phyloP scores from a whole-genome alignment of 371 early-diverging fungal species.

The Mucor plumbeus region DNA sequence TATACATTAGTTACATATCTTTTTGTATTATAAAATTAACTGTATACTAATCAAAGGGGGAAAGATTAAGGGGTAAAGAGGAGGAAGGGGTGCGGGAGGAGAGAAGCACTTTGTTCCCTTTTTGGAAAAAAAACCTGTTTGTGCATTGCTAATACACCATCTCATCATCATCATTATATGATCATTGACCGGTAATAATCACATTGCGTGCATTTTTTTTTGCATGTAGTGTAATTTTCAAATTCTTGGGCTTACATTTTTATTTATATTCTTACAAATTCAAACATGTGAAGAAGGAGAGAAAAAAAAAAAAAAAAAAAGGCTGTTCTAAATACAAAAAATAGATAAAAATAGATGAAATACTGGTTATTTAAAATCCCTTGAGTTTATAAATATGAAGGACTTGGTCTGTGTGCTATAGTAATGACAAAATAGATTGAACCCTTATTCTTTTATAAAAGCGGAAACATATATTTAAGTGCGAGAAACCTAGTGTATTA shows the following conservation, averaged over 20 bases:
- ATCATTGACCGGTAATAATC: not conserved
- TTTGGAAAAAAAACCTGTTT: not conserved
- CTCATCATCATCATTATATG: not conserved
- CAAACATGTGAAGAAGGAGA: not conserved
- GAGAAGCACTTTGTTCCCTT: not conserved
- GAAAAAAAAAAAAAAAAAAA: too few relatives aligned
- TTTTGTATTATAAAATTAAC: not conserved
- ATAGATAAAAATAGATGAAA: too few relatives aligned
- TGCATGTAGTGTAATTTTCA: not conserved
- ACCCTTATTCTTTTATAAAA: not conserved
- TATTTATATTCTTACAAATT: not conserved
- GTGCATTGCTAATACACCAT: constrained; percentile 1
- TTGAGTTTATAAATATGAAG: too few relatives aligned
- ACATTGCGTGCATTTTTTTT: not conserved
- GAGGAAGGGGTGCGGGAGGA: too few relatives aligned
- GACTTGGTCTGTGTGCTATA: too few relatives aligned
- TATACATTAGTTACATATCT: not conserved
- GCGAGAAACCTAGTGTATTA: too few relatives aligned
- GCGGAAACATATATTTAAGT: too few relatives aligned
- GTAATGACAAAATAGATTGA: too few relatives aligned
- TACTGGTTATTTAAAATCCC: too few relatives aligned
- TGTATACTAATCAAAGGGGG: not conserved
- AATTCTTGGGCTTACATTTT: not conserved
- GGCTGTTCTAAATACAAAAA: too few relatives aligned
- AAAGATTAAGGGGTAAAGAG: not conserved